Percentiles rank a stretch among this genome's conserved stretches.
Conservation (phyloP, 345 rosid species). For the Atalantia buxifolia region DNA sequence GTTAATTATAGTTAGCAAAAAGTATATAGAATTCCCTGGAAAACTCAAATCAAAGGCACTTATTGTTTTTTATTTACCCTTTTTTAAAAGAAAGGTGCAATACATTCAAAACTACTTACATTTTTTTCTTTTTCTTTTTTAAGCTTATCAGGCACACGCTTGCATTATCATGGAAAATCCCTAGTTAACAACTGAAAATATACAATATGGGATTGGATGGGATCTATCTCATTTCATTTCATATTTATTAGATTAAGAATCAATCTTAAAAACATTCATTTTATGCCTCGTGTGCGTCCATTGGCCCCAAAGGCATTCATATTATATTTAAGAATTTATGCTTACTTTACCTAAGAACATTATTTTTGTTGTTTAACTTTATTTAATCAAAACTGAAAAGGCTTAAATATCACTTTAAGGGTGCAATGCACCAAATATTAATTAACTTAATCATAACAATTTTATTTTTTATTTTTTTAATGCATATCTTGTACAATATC, state of each 20-base stretch:
- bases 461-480: neutral
- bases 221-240: neutral
- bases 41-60: too few relatives aligned
- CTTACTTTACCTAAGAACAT: constrained; percentile 15
- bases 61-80: too few relatives aligned
- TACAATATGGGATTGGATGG: neutral
- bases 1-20: too few relatives aligned
- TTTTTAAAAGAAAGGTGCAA: too few relatives aligned
- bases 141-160: neutral
- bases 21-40: too few relatives aligned
- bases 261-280: neutral
- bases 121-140: neutral
- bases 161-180: neutral
- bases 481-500: constrained; percentile 16
- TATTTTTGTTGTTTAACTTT: constrained; percentile 15
- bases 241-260: neutral
- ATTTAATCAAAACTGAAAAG: constrained; percentile 10
- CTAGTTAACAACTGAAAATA: neutral
- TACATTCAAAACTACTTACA: too few relatives aligned
- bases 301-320: neutral
- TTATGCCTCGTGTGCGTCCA: neutral
- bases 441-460: constrained; percentile 1
- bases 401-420: constrained; percentile 13
- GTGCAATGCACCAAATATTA: constrained; percentile 10
- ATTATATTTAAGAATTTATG: neutral